Evolutionary conservation across 1,284 basidiomycete genomes (phyloP).

Genomic region (Coriolopsis trogii): DNA sequence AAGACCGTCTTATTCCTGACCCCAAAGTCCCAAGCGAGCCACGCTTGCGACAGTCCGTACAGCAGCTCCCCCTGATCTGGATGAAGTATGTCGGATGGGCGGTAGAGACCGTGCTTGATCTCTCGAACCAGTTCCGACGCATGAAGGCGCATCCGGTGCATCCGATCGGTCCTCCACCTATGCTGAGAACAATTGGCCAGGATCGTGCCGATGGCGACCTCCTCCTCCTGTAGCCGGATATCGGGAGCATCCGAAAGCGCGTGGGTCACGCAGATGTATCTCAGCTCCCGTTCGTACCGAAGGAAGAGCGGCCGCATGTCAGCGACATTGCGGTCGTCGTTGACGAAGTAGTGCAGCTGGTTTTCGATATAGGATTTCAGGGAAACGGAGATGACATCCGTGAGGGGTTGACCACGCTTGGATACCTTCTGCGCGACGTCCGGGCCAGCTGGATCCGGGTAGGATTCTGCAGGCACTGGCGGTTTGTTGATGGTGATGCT

Average conservation of each 20-base stretch:
- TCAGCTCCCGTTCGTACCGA: constrained; percentile 63
- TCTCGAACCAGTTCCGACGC: constrained; percentile 56
- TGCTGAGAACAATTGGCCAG: constrained; percentile 60
- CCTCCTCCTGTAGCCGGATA: constrained; percentile 64
- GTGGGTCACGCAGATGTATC: constrained; percentile 71
- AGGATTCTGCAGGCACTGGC: constrained; percentile 27
- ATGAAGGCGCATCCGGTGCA: constrained; percentile 65
- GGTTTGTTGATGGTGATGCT: constrained; percentile 53
- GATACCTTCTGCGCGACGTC: constrained; percentile 3
- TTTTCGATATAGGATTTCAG: constrained; percentile 44
- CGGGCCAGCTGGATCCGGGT: constrained; percentile 9
- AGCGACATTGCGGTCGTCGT: constrained; percentile 35
- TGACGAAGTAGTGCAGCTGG: constrained; percentile 37
- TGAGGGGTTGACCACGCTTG: constrained; percentile 30
- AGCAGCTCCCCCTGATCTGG: constrained; percentile 38
- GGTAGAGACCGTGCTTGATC: constrained; percentile 47
- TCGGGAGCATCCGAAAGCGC: constrained; percentile 62
- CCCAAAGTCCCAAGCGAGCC: constrained; percentile 66
- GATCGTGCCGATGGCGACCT: constrained; percentile 75
- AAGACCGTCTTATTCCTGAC: constrained; percentile 46
- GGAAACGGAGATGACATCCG: constrained; percentile 51
- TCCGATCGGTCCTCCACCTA: constrained; percentile 60
- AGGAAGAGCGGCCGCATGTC: constrained; percentile 46
- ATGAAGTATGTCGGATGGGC: constrained; percentile 30
- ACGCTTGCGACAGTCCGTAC: constrained; percentile 53